Evolutionary conservation across 805 yeast genomes (phyloP).

Genomic region (Kodamaea fukazawae): DNA sequence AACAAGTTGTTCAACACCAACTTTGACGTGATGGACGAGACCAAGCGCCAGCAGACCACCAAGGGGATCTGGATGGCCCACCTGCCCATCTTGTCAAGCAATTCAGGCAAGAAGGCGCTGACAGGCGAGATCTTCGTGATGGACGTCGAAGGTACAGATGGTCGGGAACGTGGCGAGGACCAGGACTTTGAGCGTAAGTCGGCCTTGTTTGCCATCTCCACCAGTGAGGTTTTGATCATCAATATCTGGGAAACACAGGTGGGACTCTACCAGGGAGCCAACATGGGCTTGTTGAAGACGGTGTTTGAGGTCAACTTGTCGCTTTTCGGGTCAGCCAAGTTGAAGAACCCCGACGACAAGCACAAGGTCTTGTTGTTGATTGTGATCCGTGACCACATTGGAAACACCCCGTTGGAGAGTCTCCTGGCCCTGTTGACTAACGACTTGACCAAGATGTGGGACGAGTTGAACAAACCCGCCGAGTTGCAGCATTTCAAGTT

Average conservation of each 20-base stretch:
- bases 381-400: conserved; percentile 90
- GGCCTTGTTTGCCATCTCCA: conserved; percentile 89
- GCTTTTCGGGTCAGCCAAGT: conserved; percentile 63
- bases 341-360: conserved; percentile 43
- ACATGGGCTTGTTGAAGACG: conserved; percentile 91
- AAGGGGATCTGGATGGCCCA: conserved; percentile 47
- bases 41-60: conserved; percentile 78
- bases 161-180: conserved; percentile 96
- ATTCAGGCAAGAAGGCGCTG: conserved; percentile 11
- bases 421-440: conserved; percentile 63
- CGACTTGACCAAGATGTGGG: conserved; percentile 81
- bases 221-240: conserved; percentile 84
- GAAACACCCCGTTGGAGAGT: conserved; percentile 76
- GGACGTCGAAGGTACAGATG: conserved; percentile 99
- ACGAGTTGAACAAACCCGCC: conserved; percentile 66
- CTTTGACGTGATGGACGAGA: conserved; percentile 92
- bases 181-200: conserved; percentile 97
- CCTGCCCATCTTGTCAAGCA: conserved; percentile 32
- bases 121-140: conserved; percentile 61
- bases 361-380: conserved; percentile 72
- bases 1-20: conserved; percentile 81
- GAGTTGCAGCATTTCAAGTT: conserved; percentile 55
- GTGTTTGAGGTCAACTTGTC: conserved; percentile 94
- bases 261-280: conserved; percentile 96
- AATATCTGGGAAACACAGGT: conserved; percentile 98